phyloP scores from a whole-genome alignment of 202 grass and related monocot genomes.

The Panicum virgatum region DNA sequence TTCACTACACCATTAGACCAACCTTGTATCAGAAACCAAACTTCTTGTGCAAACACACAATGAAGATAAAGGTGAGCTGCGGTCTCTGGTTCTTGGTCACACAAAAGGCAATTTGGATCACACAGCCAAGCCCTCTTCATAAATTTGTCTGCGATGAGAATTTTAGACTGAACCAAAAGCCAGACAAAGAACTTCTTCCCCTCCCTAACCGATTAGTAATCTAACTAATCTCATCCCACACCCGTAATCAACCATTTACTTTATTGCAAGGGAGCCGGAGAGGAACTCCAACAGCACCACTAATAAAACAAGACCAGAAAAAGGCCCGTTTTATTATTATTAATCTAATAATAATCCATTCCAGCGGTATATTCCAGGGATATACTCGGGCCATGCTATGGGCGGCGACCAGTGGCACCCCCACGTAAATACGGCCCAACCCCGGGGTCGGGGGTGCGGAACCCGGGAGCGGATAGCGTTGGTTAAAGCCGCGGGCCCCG shows the following conservation, averaged over 20 bases:
- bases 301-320: slow-evolving; percentile 31
- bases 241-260: slow-evolving; percentile 26
- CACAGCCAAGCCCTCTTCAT: no score
- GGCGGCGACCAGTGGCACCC: not conserved
- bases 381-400: not conserved
- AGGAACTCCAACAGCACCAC: not conserved
- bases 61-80: no score
- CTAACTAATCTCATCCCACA: slow-evolving; percentile 11
- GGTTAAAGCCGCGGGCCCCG: slow-evolving; percentile 38
- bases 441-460: fast-evolving
- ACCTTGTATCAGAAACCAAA: no score
- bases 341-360: not conserved
- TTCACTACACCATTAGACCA: no score
- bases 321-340: not conserved
- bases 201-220: no score
- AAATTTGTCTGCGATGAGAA: no score
- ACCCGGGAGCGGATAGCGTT: slow-evolving; percentile 17
- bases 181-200: no score
- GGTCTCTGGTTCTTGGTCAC: no score
- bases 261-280: not conserved
- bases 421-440: not conserved
- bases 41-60: no score
- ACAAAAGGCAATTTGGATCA: no score
- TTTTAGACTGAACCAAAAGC: no score
- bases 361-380: not conserved